Conservation (phyloP, 2,329 filamentous ascomycete genomes). For the Verticillium klebahnii region DNA sequence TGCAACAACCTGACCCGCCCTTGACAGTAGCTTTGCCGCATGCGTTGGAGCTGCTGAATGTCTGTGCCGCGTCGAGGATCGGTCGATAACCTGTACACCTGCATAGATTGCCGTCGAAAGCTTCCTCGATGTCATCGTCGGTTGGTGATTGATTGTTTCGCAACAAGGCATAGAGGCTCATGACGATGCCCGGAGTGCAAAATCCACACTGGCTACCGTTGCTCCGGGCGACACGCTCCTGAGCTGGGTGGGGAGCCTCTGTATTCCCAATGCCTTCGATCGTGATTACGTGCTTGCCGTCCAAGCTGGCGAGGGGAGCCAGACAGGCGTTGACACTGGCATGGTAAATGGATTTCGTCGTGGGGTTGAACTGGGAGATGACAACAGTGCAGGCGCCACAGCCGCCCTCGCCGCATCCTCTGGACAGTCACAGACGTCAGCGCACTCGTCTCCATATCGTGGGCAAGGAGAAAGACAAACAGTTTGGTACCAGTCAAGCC, state of each 20-base stretch:
- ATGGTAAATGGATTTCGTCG: slow-evolving; percentile 89
- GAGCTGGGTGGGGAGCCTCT: slow-evolving; percentile 79
- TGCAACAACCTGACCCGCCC: slow-evolving; percentile 62
- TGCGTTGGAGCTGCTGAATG: slow-evolving; percentile 59
- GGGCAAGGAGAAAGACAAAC: slow-evolving; percentile 29
- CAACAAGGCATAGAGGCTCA: slow-evolving; percentile 91
- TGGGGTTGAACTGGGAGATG: slow-evolving; percentile 88
- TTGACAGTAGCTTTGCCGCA: slow-evolving; percentile 47
- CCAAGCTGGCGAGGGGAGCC: slow-evolving; percentile 85
- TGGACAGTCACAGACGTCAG: slow-evolving; percentile 18
- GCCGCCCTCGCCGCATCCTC: slow-evolving; percentile 90
- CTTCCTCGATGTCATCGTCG: slow-evolving; percentile 85
- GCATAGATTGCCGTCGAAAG: slow-evolving; percentile 94
- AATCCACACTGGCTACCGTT: slow-evolving; percentile 94
- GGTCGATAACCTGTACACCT: slow-evolving; percentile 93
- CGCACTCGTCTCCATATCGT: neutral
- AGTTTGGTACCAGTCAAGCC: slow-evolving; percentile 94
- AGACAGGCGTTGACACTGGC: slow-evolving; percentile 95
- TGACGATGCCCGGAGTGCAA: slow-evolving; percentile 96
- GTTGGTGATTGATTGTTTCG: slow-evolving; percentile 76
- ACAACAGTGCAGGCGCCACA: slow-evolving; percentile 97
- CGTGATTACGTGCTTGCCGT: slow-evolving; percentile 97
- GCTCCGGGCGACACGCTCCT: slow-evolving; percentile 84
- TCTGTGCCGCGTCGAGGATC: slow-evolving; percentile 90
- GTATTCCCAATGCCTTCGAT: slow-evolving; percentile 92